Percentiles rank a stretch among this genome's conserved stretches.
Conservation (phyloP, 495 filamentous ascomycete species). For the Talaromyces wortmannii region DNA sequence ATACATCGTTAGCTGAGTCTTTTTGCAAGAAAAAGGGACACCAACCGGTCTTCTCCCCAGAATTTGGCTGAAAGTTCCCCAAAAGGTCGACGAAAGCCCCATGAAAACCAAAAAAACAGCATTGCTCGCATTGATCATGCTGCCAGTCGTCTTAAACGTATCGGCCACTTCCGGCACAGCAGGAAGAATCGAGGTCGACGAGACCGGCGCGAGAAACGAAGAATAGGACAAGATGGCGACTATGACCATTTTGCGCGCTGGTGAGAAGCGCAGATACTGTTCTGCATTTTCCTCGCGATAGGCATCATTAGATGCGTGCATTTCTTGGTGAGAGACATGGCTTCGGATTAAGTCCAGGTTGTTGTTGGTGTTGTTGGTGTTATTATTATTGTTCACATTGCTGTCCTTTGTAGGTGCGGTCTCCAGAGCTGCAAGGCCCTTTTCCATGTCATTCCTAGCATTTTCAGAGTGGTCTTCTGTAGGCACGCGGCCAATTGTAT, state of each 20-base stretch:
- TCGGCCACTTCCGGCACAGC: slow-evolving; percentile 61
- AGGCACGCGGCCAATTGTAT: not conserved
- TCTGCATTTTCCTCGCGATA: slow-evolving; percentile 32
- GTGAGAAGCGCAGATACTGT: slow-evolving; percentile 46
- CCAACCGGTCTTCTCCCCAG: slow-evolving; percentile 57
- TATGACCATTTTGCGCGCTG: slow-evolving; percentile 50
- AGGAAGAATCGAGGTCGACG: slow-evolving; percentile 61
- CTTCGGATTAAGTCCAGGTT: slow-evolving; percentile 12
- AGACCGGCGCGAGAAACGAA: slow-evolving; percentile 62
- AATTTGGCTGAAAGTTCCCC: slow-evolving; percentile 62
- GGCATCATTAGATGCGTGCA: slow-evolving; percentile 14
- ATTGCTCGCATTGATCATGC: slow-evolving; percentile 63
- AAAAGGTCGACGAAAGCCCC: slow-evolving; percentile 60
- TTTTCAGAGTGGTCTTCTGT: not conserved
- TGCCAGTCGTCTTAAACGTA: slow-evolving; percentile 54
- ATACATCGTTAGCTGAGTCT: slow-evolving; percentile 8
- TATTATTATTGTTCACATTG: not conserved
- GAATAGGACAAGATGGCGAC: slow-evolving; percentile 58
- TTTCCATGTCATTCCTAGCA: not conserved
- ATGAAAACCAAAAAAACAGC: slow-evolving; percentile 64
- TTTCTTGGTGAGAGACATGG: slow-evolving; percentile 27
- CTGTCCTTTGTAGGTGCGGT: not conserved
- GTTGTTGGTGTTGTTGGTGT: not conserved
- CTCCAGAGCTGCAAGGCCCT: not conserved
- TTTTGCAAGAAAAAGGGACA: not conserved